These are phyloP conservation scores for Oxyria digyna DNA, from an alignment of 148 eudicot species.

Conservation along the genomic window DNA sequence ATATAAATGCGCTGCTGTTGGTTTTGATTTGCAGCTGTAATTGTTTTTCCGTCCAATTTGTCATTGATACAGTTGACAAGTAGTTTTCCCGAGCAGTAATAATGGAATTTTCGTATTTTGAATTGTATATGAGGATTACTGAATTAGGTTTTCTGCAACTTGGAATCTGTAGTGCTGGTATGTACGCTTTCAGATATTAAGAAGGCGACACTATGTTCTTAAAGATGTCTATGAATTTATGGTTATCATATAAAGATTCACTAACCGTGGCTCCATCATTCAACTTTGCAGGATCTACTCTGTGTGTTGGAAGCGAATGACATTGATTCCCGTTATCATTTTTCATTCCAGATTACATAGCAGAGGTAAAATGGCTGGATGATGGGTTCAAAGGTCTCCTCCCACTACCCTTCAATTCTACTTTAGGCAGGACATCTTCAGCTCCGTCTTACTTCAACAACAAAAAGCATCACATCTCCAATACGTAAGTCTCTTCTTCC, in stretches of 20 bases:
- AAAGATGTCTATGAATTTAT: background rate
- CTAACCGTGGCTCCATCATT: background rate
- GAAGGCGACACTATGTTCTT: background rate
- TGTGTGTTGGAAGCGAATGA: slow-evolving; percentile 99
- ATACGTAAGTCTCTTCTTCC: slow-evolving; percentile 45
- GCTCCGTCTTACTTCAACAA: slow-evolving; percentile 89
- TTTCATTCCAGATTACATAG: slow-evolving; percentile 73
- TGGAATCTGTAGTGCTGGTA: background rate
- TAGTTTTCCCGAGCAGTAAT: too few species aligned
- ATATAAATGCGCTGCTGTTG: too few species aligned
- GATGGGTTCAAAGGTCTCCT: slow-evolving; percentile 98
- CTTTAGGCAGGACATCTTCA: slow-evolving; percentile 85
- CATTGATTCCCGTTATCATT: slow-evolving; percentile 96
- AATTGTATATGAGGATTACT: too few species aligned
- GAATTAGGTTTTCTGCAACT: too few species aligned
- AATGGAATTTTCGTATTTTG: too few species aligned
- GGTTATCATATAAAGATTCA: background rate
- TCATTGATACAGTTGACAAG: too few species aligned
- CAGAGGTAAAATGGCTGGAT: slow-evolving; percentile 82
- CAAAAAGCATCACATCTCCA: slow-evolving; percentile 78
- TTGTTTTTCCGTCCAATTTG: too few species aligned
- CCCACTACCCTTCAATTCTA: slow-evolving; percentile 81
- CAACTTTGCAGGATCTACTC: slow-evolving; percentile 49
- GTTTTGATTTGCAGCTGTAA: too few species aligned
- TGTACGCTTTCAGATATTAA: background rate